Base-by-base conservation (phyloP, 768 basidiomycete species). In the Leccinum barrowsii region DNA sequence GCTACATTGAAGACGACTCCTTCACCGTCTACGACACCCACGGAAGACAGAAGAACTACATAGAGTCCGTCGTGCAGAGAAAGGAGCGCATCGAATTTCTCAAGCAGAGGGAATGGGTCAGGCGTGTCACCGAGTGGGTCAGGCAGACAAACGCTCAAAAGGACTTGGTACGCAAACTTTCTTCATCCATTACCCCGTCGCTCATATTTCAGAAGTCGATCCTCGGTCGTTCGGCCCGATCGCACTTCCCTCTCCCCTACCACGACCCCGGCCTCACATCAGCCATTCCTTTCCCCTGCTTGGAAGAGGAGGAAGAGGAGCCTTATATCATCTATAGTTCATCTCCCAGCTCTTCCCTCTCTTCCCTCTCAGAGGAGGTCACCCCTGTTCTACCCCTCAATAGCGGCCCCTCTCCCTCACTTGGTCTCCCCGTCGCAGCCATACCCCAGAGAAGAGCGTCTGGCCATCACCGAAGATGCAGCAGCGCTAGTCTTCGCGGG, bases 31-130 rank as follows among this genome's bases (percentile, higher is more conserved):
- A 75, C 70, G 80, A 82, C 69, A 32, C 70, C 13, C 76, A 71
- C 15, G 80, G 80, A 32, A 73, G 81, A 32, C 80, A 80, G 67
- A 66, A 75, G 58, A 70, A 66, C 35, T 83, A 75, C 57, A 53
- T 73, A 32, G 83, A 84, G 69, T 77, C 76, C 1, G 65, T 69
- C 22, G 65, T 75, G 1, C 83, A 85, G 70, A 72, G 81, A 24
- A 74, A 74, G 50, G 79, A 81, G 58, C 81, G 82, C 60, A 72
- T 77, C 58, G 80, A 80, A n/a, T 82, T 84, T 63, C 66, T 81
- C 47, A 78, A 78, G 54, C 76, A 73, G 56, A 74, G 78, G 48
- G 80, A 79, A 59, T 78, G 75, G 60, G 76, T 82, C 1, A 67
- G 73, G 17, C 67, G 75, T 26, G 70, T 76, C 67, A 65, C 76